Percentiles rank a stretch among this genome's conserved stretches.
Evolutionary conservation across 139 green algal genomes (phyloP).

Genomic region (Edaphochlamys debaryana): DNA sequence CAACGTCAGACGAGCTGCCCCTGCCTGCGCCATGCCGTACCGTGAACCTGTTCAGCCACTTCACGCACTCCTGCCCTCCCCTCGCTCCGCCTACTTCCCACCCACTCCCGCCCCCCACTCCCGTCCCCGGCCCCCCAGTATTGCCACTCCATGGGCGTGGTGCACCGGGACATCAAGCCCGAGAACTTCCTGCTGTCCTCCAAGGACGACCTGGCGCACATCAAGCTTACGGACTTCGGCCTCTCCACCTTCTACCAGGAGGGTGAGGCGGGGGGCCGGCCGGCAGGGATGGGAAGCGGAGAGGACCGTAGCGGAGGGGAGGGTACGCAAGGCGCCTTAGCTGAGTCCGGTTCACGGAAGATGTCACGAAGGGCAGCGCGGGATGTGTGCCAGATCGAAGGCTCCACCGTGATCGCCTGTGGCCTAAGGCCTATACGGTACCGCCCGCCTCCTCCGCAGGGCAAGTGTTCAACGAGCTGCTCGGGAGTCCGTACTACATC

Average conservation of each 20-base stretch:
- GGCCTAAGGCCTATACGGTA: too few species aligned
- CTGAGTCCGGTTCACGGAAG: too few species aligned
- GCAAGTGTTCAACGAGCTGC: constrained; percentile 70
- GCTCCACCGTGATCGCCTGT: too few species aligned
- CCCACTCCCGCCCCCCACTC: too few species aligned
- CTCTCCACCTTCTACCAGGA: constrained; percentile 75
- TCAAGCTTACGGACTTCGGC: constrained; percentile 83
- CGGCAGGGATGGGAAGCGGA: background rate
- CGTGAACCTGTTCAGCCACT: too few species aligned
- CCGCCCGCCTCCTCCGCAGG: constrained; percentile 44
- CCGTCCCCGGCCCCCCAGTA: too few species aligned
- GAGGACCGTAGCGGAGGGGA: background rate
- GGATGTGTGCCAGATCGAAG: too few species aligned
- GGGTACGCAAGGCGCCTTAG: background rate
- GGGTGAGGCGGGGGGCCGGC: constrained; percentile 36
- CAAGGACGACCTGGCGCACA: background rate
- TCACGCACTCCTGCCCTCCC: too few species aligned
- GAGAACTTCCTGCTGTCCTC: constrained; percentile 70
- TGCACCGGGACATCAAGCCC: constrained; percentile 76
- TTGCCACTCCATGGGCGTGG: constrained; percentile 53
- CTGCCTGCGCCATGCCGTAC: too few species aligned
- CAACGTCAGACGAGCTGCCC: too few species aligned
- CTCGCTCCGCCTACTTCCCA: too few species aligned
- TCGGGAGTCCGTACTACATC: constrained; percentile 82
- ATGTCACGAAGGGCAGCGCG: too few species aligned